A percentile compares a stretch with the other conserved stretches of the same genome.
phyloP scores from a whole-genome alignment of 2,329 filamentous ascomycete genomes.

The Colletotrichum cereale region DNA sequence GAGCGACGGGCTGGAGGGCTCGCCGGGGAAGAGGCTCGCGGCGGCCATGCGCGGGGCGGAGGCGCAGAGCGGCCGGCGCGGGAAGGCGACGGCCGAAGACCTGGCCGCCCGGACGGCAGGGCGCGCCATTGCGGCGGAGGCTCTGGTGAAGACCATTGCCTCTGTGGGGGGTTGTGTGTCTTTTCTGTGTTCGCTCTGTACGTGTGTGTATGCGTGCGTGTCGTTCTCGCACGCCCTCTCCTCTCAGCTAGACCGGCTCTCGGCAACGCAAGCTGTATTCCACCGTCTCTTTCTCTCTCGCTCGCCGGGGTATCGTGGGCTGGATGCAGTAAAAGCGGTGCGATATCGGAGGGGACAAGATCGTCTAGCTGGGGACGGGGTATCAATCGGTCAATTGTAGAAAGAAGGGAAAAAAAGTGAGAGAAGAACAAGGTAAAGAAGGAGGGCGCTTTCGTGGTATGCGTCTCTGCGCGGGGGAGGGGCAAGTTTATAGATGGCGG shows the following conservation, averaged over 20 bases:
- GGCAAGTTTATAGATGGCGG: conserved; percentile 39
- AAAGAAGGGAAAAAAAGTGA: background rate
- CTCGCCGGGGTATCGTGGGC: background rate
- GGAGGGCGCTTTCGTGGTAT: background rate
- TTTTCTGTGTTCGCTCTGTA: background rate
- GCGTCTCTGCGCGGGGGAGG: conserved; percentile 18
- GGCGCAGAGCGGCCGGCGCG: conserved; percentile 34
- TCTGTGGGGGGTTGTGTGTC: conserved; percentile 1
- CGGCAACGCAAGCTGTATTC: background rate
- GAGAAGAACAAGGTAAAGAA: background rate
- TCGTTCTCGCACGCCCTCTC: background rate
- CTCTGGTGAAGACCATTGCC: conserved; percentile 38
- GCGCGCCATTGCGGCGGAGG: conserved; percentile 31
- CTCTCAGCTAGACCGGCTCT: background rate
- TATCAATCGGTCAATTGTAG: conserved; percentile 27
- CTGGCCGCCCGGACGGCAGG: conserved; percentile 34
- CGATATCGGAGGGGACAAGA: conserved; percentile 31
- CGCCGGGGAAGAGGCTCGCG: conserved; percentile 56
- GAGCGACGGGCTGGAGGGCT: conserved; percentile 65
- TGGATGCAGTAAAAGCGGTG: background rate
- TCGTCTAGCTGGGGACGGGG: background rate
- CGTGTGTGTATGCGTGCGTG: background rate
- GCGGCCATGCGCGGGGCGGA: conserved; percentile 37
- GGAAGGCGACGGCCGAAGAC: conserved; percentile 10
- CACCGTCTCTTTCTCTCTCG: background rate